A percentile compares a stretch with the other conserved stretches of the same genome.
Conservation (phyloP, 129 eudicot genomes). For the Flaveria sonorensis region DNA sequence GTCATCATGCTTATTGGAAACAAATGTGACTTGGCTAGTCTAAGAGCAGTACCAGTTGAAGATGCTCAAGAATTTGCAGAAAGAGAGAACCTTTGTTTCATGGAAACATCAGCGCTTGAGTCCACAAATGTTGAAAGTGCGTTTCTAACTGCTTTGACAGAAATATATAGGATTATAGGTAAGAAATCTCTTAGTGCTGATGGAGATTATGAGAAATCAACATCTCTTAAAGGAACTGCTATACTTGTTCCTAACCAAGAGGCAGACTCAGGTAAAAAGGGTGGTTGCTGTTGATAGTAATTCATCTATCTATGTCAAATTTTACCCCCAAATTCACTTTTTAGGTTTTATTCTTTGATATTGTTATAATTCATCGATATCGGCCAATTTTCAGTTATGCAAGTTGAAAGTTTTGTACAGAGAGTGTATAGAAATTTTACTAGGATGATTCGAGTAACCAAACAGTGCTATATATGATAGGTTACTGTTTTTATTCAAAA, state of each 20-base stretch:
- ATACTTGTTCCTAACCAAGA: conserved; percentile 25
- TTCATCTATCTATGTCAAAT: not conserved
- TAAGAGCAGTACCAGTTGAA: conserved; percentile 22
- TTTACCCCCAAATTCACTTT: not conserved
- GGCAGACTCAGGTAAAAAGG: not conserved
- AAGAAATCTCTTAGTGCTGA: conserved; percentile 12
- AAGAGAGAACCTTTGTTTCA: conserved; percentile 19
- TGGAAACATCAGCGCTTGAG: conserved; percentile 18
- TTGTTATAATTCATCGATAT: not conserved
- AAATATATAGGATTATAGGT: conserved; percentile 17
- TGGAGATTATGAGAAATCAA: conserved; percentile 6
- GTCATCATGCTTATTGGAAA: conserved; percentile 17
- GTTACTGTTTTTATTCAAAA: not conserved
- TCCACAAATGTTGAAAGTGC: conserved; percentile 18
- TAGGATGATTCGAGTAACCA: conserved; percentile 26
- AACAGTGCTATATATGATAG: not conserved
- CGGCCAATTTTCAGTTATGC: conserved; percentile 4
- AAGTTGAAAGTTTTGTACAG: conserved; percentile 19
- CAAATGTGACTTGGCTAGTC: conserved; percentile 15
- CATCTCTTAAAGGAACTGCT: conserved; percentile 20
- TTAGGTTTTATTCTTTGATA: not conserved
- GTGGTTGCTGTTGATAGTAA: conserved; percentile 9
- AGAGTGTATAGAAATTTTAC: conserved; percentile 19
- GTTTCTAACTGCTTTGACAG: not conserved
- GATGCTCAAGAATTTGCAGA: conserved; percentile 21